Evolutionary conservation across 2,329 filamentous ascomycete species (phyloP), one percentile per base, ranked within the genome.

Genomic region (Sarocladium kiliense): DNA sequence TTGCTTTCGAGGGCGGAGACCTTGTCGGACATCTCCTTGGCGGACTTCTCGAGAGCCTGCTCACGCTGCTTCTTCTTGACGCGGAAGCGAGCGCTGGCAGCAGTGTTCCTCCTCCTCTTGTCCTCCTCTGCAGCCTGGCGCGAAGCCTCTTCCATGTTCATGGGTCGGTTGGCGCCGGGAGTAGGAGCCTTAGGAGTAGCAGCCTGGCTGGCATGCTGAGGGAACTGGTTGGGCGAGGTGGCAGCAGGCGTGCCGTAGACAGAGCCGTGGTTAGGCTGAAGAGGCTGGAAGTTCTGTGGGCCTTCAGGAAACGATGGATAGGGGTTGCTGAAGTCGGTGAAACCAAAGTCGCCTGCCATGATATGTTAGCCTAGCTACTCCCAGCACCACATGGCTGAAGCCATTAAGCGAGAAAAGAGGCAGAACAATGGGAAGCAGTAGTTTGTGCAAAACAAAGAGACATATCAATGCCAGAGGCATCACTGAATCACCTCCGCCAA

Each of bases 1-100:
- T 84, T 84, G 64, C 79, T 79, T 72, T 95, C 89, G 6, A 96
- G 79, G 18, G 77, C 76, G 18, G 82, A 77, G 53, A 92, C 88
- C 74, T 91, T 91, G 45, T 94, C 88, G 26, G 83, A 83, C 73
- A 93, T 89, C 62, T 95, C 91, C 71, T 91, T 91, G 64, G 90
- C 86, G 3, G 84, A 87, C 65, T 84, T 85, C 71, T 93, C 89
- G 54, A 95, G 83, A 9, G 89, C 87, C 71, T 92, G 88, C 76
- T 96, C 91, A 53, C 91, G 87, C 74, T 94, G 89, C 83, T 96
- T 96, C 86, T 96, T 96, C 84, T 96, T 96, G 68, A 94, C 85
- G 57, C 91, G 87, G 80, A 96, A 96, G 51, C 91, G 87, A 18
- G 91, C 91, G 61, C 87, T 91, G 55, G 91, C 91, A 30, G 91